Conservation (phyloP, 2,329 filamentous ascomycete species). For the Aspergillus fructus region DNA sequence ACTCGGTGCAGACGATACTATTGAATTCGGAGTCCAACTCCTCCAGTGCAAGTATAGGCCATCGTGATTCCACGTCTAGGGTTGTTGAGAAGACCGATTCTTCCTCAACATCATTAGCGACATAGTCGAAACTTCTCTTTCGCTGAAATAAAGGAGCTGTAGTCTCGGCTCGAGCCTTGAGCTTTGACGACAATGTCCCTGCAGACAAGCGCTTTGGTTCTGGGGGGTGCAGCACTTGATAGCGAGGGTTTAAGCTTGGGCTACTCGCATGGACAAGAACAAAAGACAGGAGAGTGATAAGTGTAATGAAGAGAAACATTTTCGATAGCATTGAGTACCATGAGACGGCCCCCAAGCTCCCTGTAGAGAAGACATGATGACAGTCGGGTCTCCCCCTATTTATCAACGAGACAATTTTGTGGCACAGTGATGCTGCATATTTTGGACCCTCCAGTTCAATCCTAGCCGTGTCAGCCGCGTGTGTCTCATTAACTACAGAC, state of each 20-base stretch:
- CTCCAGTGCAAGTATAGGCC: neutral
- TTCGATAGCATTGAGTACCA: neutral
- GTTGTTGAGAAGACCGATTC: neutral
- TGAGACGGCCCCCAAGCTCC: neutral
- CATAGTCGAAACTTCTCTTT: neutral
- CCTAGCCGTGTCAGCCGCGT: neutral
- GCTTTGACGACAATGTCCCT: neutral
- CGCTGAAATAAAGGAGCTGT: neutral
- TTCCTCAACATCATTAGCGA: neutral
- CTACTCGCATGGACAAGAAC: neutral
- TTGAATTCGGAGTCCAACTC: neutral
- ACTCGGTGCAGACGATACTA: neutral
- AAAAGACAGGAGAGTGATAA: neutral
- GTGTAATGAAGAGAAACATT: neutral
- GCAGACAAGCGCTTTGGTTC: neutral
- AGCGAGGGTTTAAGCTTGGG: neutral
- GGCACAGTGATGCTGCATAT: neutral
- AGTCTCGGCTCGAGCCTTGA: neutral
- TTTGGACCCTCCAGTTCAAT: neutral
- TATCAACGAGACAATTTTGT: neutral
- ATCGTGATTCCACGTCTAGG: neutral
- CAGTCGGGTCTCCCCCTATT: neutral
- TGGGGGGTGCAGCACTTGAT: neutral
- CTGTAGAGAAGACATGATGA: neutral
- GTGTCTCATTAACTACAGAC: neutral